Percentiles rank a stretch among this genome's conserved stretches.
These are phyloP conservation scores for Rutstroemia sp. DNA, from an alignment of 2,329 filamentous ascomycete genomes.

Conservation along the genomic window DNA sequence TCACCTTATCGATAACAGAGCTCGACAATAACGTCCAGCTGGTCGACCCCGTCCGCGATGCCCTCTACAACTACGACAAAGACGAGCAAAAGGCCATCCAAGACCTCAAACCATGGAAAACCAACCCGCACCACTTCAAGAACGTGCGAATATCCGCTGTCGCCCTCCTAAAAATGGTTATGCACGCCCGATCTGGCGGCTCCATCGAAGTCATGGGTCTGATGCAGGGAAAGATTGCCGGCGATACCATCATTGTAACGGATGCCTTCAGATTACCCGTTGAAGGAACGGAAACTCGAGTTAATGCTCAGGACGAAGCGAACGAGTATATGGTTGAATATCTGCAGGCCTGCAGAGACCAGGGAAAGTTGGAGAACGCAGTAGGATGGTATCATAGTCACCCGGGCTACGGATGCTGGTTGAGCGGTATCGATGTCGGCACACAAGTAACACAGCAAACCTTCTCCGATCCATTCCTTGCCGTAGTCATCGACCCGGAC, in stretches of 20 bases:
- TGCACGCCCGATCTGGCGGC: conserved; percentile 95
- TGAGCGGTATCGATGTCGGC: conserved; percentile 88
- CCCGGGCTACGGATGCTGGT: conserved; percentile 96
- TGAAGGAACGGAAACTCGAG: conserved; percentile 95
- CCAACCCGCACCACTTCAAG: conserved; percentile 83
- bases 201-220: conserved; percentile 93
- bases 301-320: conserved; percentile 91
- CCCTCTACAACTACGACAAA: conserved; percentile 78
- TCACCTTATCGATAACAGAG: conserved; percentile 48
- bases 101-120: conserved; percentile 64
- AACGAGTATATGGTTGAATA: conserved; percentile 97
- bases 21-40: conserved; percentile 79
- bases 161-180: conserved; percentile 96
- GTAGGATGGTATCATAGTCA: conserved; percentile 99
- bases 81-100: conserved; percentile 60
- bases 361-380: conserved; percentile 77
- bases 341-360: conserved; percentile 66
- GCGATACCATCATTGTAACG: conserved; percentile 81
- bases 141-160: conserved; percentile 88
- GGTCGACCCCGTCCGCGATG: conserved; percentile 80
- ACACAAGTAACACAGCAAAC: conserved; percentile 82
- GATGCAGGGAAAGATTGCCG: conserved; percentile 91
- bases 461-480: conserved; percentile 85
- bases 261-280: conserved; percentile 92
- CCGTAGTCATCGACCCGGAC: conserved; percentile 93